Evolutionary conservation across 2,329 filamentous ascomycete genomes (phyloP).

Genomic region (Dryadomyces sulphureus): DNA sequence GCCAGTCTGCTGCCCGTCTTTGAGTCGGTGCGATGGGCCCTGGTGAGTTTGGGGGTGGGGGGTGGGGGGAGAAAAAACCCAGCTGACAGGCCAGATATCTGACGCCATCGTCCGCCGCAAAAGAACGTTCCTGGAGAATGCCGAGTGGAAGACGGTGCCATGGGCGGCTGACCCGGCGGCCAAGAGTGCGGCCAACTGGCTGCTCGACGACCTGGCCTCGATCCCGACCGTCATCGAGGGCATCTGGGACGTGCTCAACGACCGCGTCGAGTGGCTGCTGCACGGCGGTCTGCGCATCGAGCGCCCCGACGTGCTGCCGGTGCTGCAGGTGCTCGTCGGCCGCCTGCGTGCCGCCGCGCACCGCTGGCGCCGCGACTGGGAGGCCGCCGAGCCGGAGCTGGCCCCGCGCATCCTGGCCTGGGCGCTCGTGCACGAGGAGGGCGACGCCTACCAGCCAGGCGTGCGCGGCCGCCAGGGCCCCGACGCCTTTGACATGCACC

Average conservation of each 20-base stretch:
- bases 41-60: slow-evolving; percentile 9
- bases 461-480: slow-evolving; percentile 8
- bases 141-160: slow-evolving; percentile 13
- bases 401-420: slow-evolving; percentile 8
- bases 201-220: slow-evolving; percentile 13
- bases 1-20: slow-evolving; percentile 13
- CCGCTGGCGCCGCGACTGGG: slow-evolving; percentile 10
- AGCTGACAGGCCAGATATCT: slow-evolving; percentile 9
- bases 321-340: slow-evolving; percentile 5
- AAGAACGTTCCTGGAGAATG: slow-evolving; percentile 11
- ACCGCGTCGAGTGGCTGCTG: slow-evolving; percentile 9
- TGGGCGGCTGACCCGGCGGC: slow-evolving; percentile 10
- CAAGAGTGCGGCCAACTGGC: slow-evolving; percentile 11
- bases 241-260: slow-evolving; percentile 6
- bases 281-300: slow-evolving; percentile 5
- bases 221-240: slow-evolving; percentile 12
- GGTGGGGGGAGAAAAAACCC: no score
- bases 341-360: not conserved
- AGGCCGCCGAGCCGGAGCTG: slow-evolving; percentile 1
- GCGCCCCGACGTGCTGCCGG: slow-evolving; percentile 3
- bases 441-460: slow-evolving; percentile 11
- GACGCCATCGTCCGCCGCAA: slow-evolving; percentile 13
- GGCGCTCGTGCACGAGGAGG: slow-evolving; percentile 6
- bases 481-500: slow-evolving; percentile 7
- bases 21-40: slow-evolving; percentile 13